Percentiles rank a stretch among this genome's conserved stretches.
Evolutionary conservation across 73 alveolate genomes (phyloP).

Genomic region (Stentor roeselii): DNA sequence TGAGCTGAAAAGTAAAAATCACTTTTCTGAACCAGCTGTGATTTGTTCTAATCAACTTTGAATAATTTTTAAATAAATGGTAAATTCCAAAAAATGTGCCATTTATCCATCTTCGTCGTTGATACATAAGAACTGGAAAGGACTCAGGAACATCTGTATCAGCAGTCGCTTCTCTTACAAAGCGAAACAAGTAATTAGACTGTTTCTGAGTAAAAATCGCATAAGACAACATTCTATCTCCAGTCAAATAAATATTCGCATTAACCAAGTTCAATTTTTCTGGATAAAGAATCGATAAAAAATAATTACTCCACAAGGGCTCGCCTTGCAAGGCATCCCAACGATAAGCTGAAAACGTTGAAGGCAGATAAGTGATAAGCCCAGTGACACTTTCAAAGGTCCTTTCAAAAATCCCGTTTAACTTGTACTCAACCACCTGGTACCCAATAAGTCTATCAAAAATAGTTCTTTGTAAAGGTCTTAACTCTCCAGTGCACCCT

Average conservation of each 20-base stretch:
- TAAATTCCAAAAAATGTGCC: conserved; percentile 21
- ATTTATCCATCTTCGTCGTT: conserved; percentile 28
- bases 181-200: background rate
- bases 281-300: conserved; percentile 7
- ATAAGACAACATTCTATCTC: background rate
- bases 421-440: background rate
- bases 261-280: background rate
- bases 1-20: background rate
- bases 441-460: background rate
- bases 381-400: conserved; percentile 33
- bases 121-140: background rate
- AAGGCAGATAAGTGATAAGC: conserved; percentile 32
- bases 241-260: conserved; percentile 16
- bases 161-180: conserved; percentile 3
- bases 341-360: conserved; percentile 35
- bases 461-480: background rate
- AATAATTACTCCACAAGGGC: conserved; percentile 15
- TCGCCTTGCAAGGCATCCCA: conserved; percentile 40
- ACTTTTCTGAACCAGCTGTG: conserved; percentile 7
- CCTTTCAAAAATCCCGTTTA: conserved; percentile 27
- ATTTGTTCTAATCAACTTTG: background rate
- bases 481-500: conserved; percentile 28
- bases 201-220: background rate
- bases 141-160: conserved; percentile 24
- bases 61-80: background rate